phyloP scores from a whole-genome alignment of 768 basidiomycete genomes.

The Cubamyces lactineus region DNA sequence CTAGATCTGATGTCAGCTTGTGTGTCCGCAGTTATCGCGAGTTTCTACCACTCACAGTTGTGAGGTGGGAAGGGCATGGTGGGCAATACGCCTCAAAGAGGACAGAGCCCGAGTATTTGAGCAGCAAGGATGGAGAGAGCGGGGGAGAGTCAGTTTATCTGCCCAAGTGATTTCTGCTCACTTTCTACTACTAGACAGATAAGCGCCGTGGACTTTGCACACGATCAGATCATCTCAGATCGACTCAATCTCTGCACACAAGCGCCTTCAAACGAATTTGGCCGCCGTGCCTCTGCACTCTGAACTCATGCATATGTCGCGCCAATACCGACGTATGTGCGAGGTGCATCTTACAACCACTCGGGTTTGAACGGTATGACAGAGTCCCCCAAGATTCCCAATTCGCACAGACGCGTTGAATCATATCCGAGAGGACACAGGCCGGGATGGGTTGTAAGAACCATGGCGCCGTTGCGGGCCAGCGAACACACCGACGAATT shows the following conservation, averaged over 20 bases:
- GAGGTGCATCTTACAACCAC: too few species aligned
- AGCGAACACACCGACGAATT: too few species aligned
- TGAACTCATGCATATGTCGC: neutral
- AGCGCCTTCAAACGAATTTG: neutral
- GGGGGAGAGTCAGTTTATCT: conserved; percentile 9
- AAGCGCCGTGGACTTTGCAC: conserved; percentile 4
- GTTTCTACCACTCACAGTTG: conserved; percentile 28
- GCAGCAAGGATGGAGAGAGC: neutral
- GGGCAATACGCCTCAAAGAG: neutral
- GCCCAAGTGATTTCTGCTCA: conserved; percentile 13
- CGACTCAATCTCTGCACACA: neutral
- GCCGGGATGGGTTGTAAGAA: too few species aligned
- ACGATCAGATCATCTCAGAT: conserved; percentile 27
- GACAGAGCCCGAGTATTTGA: neutral
- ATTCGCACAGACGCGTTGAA: too few species aligned
- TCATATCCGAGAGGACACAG: too few species aligned
- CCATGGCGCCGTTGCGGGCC: too few species aligned
- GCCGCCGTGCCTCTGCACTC: neutral
- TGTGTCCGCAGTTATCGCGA: neutral
- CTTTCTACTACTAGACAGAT: conserved; percentile 15
- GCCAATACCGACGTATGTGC: too few species aligned
- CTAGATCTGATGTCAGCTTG: conserved; percentile 42
- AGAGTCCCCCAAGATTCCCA: too few species aligned
- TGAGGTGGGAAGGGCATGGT: conserved; percentile 36
- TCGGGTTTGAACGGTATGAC: too few species aligned